Percentiles rank a stretch among this genome's conserved stretches.
Evolutionary conservation across 1,284 basidiomycete species (phyloP).

Genomic region (Malassezia sp.): DNA sequence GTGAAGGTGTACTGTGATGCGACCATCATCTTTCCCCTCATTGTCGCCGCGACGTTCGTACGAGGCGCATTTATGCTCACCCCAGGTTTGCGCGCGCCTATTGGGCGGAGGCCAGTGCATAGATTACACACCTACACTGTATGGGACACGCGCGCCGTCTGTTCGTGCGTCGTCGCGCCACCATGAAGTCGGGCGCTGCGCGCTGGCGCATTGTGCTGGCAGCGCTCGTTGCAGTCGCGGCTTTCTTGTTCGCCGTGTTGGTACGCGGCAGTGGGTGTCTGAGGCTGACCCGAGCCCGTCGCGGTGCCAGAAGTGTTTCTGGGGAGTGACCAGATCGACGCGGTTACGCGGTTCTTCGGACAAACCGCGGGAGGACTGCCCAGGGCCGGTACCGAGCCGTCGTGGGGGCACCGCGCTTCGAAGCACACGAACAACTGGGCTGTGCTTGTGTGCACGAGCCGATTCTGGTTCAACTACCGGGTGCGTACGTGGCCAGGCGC

Average conservation of each 20-base stretch:
- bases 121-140: constrained; percentile 4
- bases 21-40: constrained; percentile 75
- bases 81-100: neutral
- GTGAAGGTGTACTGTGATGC: constrained; percentile 75
- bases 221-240: neutral
- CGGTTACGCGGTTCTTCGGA: constrained; percentile 23
- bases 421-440: constrained; percentile 82
- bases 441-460: constrained; percentile 80
- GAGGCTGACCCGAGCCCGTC: neutral
- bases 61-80: neutral
- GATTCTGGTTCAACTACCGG: constrained; percentile 98
- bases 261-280: too few species aligned
- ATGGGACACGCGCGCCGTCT: neutral
- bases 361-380: neutral
- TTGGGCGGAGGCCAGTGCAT: constrained; percentile 4
- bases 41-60: constrained; percentile 69
- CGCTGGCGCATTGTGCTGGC: neutral
- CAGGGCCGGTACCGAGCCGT: too few species aligned
- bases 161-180: neutral
- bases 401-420: constrained; percentile 1
- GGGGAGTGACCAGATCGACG: constrained; percentile 8
- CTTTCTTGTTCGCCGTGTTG: neutral
- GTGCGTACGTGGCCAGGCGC: constrained; percentile 51
- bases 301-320: constrained; percentile 20
- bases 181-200: neutral